Conservation (phyloP, 2,329 filamentous ascomycete genomes). For the Cryphonectria carpinicola region DNA sequence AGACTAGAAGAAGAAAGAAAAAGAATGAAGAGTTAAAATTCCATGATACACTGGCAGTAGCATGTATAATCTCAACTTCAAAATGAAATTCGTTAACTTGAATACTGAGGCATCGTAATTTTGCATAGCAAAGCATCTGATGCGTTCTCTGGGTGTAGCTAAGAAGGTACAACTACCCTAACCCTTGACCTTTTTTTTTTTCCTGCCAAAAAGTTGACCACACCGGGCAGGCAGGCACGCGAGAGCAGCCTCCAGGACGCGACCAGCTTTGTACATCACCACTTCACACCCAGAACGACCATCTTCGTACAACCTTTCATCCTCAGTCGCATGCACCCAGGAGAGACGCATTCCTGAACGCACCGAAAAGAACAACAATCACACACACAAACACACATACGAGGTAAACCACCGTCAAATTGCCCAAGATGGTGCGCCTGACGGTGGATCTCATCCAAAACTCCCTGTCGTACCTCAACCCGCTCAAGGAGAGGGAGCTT, state of each 20-base stretch:
- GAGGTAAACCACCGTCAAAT: constrained; percentile 25
- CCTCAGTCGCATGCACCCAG: neutral
- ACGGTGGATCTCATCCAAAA: constrained; percentile 92
- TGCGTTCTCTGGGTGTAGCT: neutral
- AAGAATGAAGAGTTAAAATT: too few species aligned
- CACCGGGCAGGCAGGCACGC: constrained; percentile 18
- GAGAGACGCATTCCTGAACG: neutral
- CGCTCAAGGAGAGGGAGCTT: constrained; percentile 97
- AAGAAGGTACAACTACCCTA: neutral
- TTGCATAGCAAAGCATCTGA: neutral
- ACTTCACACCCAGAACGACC: neutral
- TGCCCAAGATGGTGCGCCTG: constrained; percentile 74
- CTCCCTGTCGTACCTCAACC: constrained; percentile 97
- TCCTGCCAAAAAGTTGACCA: constrained; percentile 17
- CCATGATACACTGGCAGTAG: neutral
- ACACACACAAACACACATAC: constrained; percentile 9
- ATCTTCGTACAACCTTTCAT: neutral
- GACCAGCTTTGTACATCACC: constrained; percentile 3
- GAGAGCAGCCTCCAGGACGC: constrained; percentile 18
- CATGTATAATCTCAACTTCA: neutral
- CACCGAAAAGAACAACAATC: neutral
- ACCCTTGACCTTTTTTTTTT: constrained; percentile 9
- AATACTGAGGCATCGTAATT: neutral
- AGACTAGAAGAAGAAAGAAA: neutral
- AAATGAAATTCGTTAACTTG: neutral